Evolutionary conservation across 495 filamentous ascomycete species (phyloP).

Genomic region (Talaromyces liani): DNA sequence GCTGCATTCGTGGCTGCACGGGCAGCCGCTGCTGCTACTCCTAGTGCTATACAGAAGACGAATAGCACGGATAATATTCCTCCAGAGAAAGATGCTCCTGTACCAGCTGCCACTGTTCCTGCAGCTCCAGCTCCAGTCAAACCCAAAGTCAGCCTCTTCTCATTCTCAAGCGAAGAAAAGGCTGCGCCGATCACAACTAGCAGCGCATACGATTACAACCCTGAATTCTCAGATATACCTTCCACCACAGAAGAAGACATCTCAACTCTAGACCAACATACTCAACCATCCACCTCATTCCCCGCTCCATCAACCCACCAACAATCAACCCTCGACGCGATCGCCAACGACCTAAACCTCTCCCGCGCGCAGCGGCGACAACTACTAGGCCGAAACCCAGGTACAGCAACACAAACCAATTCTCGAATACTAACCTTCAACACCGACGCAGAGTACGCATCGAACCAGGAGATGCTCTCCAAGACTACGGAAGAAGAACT

Average conservation of each 20-base stretch:
- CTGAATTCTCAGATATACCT: conserved; percentile 18
- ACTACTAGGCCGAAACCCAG: conserved; percentile 64
- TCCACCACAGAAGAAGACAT: conserved; percentile 5
- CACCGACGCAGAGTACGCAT: conserved; percentile 74
- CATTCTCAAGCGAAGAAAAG: conserved; percentile 30
- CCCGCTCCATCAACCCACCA: conserved; percentile 11
- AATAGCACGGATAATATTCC: not conserved
- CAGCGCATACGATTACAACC: conserved; percentile 38
- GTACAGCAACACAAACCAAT: conserved; percentile 18
- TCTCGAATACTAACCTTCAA: conserved; percentile 68
- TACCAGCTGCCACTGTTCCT: conserved; percentile 10
- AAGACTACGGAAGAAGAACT: conserved; percentile 34
- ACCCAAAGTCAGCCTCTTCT: conserved; percentile 58
- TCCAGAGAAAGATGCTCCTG: not conserved
- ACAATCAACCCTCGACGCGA: conserved; percentile 47
- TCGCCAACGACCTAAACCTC: conserved; percentile 69
- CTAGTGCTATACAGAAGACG: not conserved
- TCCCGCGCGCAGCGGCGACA: conserved; percentile 66
- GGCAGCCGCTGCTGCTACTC: conserved; percentile 2
- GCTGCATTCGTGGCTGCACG: conserved; percentile 12
- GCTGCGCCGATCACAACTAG: conserved; percentile 10
- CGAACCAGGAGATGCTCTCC: conserved; percentile 53
- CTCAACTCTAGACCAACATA: not conserved
- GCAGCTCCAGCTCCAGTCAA: conserved; percentile 23
- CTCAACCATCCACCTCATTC: conserved; percentile 17